phyloP scores from a whole-genome alignment of 202 grass and related monocot genomes.

The Bolboschoenoplectus hybrid region DNA sequence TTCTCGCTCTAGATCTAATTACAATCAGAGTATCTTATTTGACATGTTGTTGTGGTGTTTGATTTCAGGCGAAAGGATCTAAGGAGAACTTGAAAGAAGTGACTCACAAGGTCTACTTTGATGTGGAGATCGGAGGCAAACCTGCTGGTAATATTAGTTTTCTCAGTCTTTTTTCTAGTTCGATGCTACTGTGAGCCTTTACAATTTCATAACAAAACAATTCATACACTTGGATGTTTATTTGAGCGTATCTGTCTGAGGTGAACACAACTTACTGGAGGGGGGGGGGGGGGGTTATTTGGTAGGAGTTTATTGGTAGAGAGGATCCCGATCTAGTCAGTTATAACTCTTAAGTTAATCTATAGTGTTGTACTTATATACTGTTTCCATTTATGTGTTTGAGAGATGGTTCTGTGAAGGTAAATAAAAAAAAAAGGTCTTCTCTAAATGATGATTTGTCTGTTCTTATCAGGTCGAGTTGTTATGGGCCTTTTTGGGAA shows the following conservation, averaged over 20 bases:
- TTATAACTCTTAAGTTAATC: not conserved
- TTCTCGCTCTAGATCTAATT: constrained; percentile 29
- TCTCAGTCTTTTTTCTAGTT: not conserved
- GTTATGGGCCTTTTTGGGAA: constrained; percentile 98
- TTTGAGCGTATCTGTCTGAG: not conserved
- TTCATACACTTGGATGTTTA: not conserved
- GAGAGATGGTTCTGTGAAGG: not conserved
- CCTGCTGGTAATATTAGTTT: constrained; percentile 55
- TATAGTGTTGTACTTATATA: not conserved
- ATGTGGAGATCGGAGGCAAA: constrained; percentile 76
- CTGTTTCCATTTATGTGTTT: not conserved
- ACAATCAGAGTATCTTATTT: not conserved
- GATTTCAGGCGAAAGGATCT: constrained; percentile 57
- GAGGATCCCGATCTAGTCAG: not conserved
- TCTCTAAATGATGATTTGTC: constrained; percentile 11
- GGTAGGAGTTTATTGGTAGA: not conserved
- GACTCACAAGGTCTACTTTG: constrained; percentile 84
- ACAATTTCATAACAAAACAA: not conserved
- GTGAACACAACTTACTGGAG: not conserved
- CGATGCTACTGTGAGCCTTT: not conserved
- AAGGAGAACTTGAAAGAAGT: constrained; percentile 62
- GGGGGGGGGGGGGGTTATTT: not conserved
- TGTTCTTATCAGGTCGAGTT: constrained; percentile 67
- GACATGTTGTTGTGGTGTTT: constrained; percentile 4
- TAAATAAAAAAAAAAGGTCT: not conserved